phyloP scores from a whole-genome alignment of 2,329 filamentous ascomycete genomes.

The Bipolaris gigantea region DNA sequence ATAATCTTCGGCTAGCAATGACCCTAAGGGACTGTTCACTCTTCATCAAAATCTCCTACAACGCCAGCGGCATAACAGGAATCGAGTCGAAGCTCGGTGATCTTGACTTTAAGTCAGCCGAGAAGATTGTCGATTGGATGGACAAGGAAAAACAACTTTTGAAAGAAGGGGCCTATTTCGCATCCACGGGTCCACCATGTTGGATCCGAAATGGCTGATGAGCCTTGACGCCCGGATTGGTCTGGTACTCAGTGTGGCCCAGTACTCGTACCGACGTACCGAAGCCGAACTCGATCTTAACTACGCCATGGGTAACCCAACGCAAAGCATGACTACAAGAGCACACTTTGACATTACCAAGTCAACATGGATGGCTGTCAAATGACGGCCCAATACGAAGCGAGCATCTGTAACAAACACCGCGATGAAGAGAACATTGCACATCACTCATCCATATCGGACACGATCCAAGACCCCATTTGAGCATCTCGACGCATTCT shows the following conservation, averaged over 20 bases:
- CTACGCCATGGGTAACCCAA: not conserved
- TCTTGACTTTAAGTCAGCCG: slow-evolving; percentile 50
- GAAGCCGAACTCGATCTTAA: not conserved
- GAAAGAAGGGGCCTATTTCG: slow-evolving; percentile 2
- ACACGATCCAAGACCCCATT: not conserved
- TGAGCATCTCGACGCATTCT: not conserved
- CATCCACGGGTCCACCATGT: not conserved
- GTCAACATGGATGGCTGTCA: not conserved
- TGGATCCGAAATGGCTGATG: slow-evolving; percentile 6
- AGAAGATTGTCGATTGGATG: slow-evolving; percentile 48
- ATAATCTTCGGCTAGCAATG: slow-evolving; percentile 46
- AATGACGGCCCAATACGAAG: not conserved
- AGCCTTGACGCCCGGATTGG: not conserved
- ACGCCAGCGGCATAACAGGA: not conserved
- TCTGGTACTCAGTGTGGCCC: not conserved
- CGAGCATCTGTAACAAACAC: not conserved
- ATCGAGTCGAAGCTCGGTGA: slow-evolving; percentile 51
- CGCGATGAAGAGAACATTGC: not conserved
- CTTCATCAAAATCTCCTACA: slow-evolving; percentile 41
- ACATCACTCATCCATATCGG: not conserved
- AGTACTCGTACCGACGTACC: not conserved
- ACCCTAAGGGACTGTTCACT: slow-evolving; percentile 53
- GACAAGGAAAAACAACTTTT: slow-evolving; percentile 44
- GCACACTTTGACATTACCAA: not conserved
- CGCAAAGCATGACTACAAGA: not conserved